Conservation (phyloP, 352 stramenopile species). For the Saprolegnia parasitica region DNA sequence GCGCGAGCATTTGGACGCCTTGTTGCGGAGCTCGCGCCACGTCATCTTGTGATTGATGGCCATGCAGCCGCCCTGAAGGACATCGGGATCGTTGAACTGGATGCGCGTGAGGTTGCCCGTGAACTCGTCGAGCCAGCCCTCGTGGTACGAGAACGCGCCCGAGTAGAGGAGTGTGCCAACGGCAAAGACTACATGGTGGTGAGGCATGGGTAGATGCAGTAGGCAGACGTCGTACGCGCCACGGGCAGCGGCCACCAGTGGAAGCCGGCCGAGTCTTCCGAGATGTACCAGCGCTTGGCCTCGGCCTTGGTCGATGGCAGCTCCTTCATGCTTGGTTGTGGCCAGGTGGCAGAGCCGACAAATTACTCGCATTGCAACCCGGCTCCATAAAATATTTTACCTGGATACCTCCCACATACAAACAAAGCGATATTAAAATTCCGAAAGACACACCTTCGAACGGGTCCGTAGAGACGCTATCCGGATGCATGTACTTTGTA, state of each 20-base stretch:
- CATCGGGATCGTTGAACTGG: constrained; percentile 14
- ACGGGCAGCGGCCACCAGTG: constrained; percentile 22
- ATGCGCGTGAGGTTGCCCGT: constrained; percentile 1
- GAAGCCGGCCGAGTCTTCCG: constrained; percentile 17
- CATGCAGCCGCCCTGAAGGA: constrained; percentile 3
- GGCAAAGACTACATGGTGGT: constrained; percentile 8
- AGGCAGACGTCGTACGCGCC: background rate
- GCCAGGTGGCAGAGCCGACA: background rate
- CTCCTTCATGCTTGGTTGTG: background rate
- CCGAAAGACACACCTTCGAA: too few relatives aligned
- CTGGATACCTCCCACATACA: too few relatives aligned
- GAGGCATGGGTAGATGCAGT: background rate
- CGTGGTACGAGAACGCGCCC: constrained; percentile 1
- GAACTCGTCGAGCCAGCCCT: constrained; percentile 19
- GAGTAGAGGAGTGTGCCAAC: constrained; percentile 4
- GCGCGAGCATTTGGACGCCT: background rate
- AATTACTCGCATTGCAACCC: background rate
- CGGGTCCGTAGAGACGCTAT: too few relatives aligned
- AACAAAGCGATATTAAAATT: too few relatives aligned
- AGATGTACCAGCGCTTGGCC: constrained; percentile 5
- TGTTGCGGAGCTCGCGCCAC: constrained; percentile 17
- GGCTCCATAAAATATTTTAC: too few relatives aligned
- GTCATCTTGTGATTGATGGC: constrained; percentile 20
- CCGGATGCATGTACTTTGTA: too few relatives aligned
- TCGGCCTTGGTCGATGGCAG: background rate